phyloP scores from a whole-genome alignment of 1,284 basidiomycete genomes.

The Melanopsichium pennsylvanicum region DNA sequence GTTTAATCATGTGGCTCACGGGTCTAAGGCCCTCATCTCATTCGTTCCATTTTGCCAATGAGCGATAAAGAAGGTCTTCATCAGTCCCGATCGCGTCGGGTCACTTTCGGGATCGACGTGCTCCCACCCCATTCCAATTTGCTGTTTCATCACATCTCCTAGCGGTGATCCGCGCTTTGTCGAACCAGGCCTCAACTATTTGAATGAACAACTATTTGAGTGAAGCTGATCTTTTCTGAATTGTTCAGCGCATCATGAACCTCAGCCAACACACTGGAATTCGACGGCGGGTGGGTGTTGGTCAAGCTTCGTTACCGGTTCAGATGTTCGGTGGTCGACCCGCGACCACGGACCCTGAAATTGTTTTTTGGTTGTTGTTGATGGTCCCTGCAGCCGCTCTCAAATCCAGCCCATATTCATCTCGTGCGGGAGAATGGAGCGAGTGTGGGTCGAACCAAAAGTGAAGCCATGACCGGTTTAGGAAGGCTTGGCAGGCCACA shows the following conservation, averaged over 20 bases:
- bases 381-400: constrained; percentile 9
- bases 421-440: constrained; percentile 6
- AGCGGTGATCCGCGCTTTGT: too few relatives aligned
- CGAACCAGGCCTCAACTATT: too few relatives aligned
- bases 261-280: too few relatives aligned
- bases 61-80: neutral
- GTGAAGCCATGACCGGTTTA: constrained; percentile 9
- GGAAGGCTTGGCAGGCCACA: constrained; percentile 8
- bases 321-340: neutral
- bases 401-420: neutral
- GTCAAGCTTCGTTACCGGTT: too few relatives aligned
- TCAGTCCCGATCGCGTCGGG: neutral
- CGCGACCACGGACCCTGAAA: constrained; percentile 7
- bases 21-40: too few relatives aligned
- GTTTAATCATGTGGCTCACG: too few relatives aligned
- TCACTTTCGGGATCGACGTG: neutral
- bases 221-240: too few relatives aligned
- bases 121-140: neutral
- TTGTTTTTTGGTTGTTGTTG: neutral
- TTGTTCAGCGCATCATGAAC: too few relatives aligned
- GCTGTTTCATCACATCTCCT: too few relatives aligned
- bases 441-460: neutral
- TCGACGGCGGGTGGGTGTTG: too few relatives aligned
- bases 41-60: too few relatives aligned
- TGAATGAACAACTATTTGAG: too few relatives aligned